Conservation (phyloP, 192 early-diverging fungal species). For the Coemansia biformis region DNA sequence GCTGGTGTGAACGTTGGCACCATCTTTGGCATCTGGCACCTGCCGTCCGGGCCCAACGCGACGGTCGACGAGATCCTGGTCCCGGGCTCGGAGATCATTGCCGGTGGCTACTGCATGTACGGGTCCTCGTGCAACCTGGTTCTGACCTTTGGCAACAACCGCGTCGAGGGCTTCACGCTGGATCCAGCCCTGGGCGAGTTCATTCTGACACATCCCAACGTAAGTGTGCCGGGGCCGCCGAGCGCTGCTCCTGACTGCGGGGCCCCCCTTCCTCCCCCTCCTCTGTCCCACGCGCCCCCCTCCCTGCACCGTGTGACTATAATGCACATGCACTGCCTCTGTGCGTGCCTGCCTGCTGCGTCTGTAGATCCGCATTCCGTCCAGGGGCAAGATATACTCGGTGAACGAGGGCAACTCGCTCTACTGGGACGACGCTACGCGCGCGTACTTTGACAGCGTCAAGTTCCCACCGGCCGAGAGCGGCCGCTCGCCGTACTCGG, state of each 20-base stretch:
- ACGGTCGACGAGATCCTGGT: conserved; percentile 75
- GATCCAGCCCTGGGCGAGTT: conserved; percentile 97
- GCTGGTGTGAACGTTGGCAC: conserved; percentile 98
- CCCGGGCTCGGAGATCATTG: conserved; percentile 86
- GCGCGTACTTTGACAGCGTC: conserved; percentile 81
- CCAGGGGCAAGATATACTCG: conserved; percentile 93
- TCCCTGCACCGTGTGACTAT: too few species aligned
- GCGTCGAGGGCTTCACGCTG: conserved; percentile 92
- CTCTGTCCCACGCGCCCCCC: too few species aligned
- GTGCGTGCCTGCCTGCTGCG: too few species aligned
- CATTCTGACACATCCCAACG: conserved; percentile 90
- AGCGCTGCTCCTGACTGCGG: too few species aligned
- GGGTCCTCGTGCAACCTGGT: conserved; percentile 82
- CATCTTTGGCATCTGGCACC: conserved; percentile 96
- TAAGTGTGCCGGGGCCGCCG: conserved; percentile 1
- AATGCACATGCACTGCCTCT: too few species aligned
- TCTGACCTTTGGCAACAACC: conserved; percentile 68
- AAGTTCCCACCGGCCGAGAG: conserved; percentile 72
- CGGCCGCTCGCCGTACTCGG: conserved; percentile 80
- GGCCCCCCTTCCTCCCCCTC: too few species aligned
- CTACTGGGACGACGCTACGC: conserved; percentile 82
- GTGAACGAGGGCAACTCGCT: conserved; percentile 95
- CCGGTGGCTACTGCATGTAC: conserved; percentile 97
- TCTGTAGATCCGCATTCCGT: conserved; percentile 57
- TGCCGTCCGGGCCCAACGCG: conserved; percentile 52